Conservation (phyloP, 2,329 filamentous ascomycete species). For the Xylariales sp. region DNA sequence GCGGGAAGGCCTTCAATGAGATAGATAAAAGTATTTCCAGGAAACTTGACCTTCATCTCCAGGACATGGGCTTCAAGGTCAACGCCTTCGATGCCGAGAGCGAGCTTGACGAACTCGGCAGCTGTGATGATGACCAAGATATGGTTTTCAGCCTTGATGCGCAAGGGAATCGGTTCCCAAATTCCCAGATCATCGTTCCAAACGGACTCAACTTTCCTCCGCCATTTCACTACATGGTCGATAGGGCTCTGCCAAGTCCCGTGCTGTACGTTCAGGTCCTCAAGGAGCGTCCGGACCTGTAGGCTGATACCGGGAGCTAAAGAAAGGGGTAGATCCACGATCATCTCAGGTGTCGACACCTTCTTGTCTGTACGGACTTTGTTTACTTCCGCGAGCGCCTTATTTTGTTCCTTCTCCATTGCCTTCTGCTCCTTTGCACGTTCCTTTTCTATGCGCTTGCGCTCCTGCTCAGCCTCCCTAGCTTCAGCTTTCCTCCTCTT, state of each 20-base stretch:
- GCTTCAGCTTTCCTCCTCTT: slow-evolving; percentile 41
- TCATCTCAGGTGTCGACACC: slow-evolving; percentile 70
- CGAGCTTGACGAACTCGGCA: slow-evolving; percentile 60
- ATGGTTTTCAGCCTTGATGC: slow-evolving; percentile 53
- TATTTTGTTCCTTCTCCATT: slow-evolving; percentile 57
- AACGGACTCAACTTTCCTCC: slow-evolving; percentile 58
- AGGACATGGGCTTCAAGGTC: slow-evolving; percentile 56
- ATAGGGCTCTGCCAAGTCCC: slow-evolving; percentile 40
- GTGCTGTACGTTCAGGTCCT: slow-evolving; percentile 43
- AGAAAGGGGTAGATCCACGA: slow-evolving; percentile 61
- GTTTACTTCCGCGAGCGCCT: slow-evolving; percentile 68
- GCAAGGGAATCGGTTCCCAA: slow-evolving; percentile 59
- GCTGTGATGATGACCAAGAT: slow-evolving; percentile 58
- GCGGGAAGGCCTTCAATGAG: slow-evolving; percentile 63
- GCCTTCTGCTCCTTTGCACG: slow-evolving; percentile 57
- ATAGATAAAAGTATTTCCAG: slow-evolving; percentile 56
- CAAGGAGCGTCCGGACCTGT: slow-evolving; percentile 46
- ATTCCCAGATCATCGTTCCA: slow-evolving; percentile 57
- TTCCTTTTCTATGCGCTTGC: slow-evolving; percentile 52
- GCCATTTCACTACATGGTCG: slow-evolving; percentile 59
- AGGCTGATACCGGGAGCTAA: slow-evolving; percentile 43
- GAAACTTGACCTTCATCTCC: slow-evolving; percentile 49
- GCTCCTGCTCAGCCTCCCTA: slow-evolving; percentile 50
- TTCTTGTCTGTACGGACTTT: slow-evolving; percentile 71
- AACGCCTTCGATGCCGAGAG: slow-evolving; percentile 39